Percentiles rank a stretch among this genome's conserved stretches.
phyloP scores from a whole-genome alignment of 2,329 filamentous ascomycete genomes.

The Chrysosporium keratinophilum region DNA sequence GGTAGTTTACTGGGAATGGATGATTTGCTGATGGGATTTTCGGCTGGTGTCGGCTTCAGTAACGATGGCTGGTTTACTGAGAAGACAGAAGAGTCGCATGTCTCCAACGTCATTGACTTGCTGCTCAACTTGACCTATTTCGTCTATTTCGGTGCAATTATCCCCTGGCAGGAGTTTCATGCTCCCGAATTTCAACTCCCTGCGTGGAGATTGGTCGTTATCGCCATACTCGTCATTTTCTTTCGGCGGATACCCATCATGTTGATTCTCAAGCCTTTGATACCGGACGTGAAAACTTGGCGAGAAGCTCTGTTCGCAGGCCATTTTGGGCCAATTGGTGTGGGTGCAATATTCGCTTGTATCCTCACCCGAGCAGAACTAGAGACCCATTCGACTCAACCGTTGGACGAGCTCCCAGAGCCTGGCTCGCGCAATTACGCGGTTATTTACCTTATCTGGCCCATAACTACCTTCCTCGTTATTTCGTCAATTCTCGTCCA shows the following conservation, averaged over 20 bases:
- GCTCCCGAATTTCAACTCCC: conserved; percentile 58
- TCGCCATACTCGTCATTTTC: conserved; percentile 85
- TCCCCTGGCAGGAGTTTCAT: conserved; percentile 92
- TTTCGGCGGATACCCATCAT: conserved; percentile 95
- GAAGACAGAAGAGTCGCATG: conserved; percentile 96
- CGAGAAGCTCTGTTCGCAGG: conserved; percentile 92
- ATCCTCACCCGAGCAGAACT: conserved; percentile 89
- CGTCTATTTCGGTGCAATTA: conserved; percentile 93
- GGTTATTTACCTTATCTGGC: conserved; percentile 83
- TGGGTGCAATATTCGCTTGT: conserved; percentile 90
- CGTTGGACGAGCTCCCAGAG: conserved; percentile 50
- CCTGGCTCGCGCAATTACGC: conserved; percentile 52
- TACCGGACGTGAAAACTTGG: conserved; percentile 97
- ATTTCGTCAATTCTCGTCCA: conserved; percentile 91
- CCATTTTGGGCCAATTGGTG: conserved; percentile 94
- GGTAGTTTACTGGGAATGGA: conserved; percentile 86
- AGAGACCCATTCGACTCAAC: conserved; percentile 65
- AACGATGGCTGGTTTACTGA: conserved; percentile 99
- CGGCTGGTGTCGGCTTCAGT: conserved; percentile 94
- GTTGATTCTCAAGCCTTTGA: conserved; percentile 79
- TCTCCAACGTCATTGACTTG: conserved; percentile 97
- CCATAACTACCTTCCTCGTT: conserved; percentile 86
- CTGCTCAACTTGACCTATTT: conserved; percentile 96
- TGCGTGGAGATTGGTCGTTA: conserved; percentile 85
- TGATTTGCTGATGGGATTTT: conserved; percentile 87